phyloP scores from a whole-genome alignment of 2,329 filamentous ascomycete genomes.

The Zarea fungicola region DNA sequence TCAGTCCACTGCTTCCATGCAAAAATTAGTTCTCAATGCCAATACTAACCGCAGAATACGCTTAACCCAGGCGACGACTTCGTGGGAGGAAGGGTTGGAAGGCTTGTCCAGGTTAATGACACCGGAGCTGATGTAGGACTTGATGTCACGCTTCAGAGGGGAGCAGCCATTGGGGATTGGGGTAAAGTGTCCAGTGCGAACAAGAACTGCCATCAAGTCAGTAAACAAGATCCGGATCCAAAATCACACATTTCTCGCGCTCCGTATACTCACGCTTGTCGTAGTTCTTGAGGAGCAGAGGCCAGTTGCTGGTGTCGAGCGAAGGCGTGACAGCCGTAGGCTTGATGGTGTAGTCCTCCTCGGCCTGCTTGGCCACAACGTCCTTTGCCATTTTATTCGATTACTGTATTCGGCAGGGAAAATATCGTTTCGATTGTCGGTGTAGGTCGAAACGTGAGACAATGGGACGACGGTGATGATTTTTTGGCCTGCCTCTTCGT shows the following conservation, averaged over 20 bases:
- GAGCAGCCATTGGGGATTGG: constrained; percentile 91
- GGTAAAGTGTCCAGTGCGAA: constrained; percentile 93
- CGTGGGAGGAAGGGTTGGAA: constrained; percentile 95
- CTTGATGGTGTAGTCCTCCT: constrained; percentile 84
- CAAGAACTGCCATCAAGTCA: constrained; percentile 59
- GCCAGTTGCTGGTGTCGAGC: constrained; percentile 85
- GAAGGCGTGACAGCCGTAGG: constrained; percentile 74
- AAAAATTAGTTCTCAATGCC: neutral
- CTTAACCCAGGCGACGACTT: constrained; percentile 99
- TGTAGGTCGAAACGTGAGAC: constrained; percentile 19
- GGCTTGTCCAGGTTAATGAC: constrained; percentile 89
- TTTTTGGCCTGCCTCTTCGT: constrained; percentile 6
- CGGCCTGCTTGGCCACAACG: constrained; percentile 36
- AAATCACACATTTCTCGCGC: constrained; percentile 11
- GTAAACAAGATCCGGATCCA: constrained; percentile 3
- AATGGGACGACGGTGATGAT: neutral
- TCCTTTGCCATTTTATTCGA: constrained; percentile 45
- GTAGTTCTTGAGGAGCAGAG: constrained; percentile 93
- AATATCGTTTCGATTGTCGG: constrained; percentile 1
- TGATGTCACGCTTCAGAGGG: constrained; percentile 88
- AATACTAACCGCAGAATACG: constrained; percentile 74
- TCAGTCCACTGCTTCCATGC: too few species aligned
- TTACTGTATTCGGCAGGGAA: neutral
- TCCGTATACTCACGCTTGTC: constrained; percentile 65
- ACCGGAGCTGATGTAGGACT: constrained; percentile 93